Percentiles rank a stretch among this genome's conserved stretches.
phyloP scores from a whole-genome alignment of 1,139 yeast species.

The Suhomyces ambrosiae region DNA sequence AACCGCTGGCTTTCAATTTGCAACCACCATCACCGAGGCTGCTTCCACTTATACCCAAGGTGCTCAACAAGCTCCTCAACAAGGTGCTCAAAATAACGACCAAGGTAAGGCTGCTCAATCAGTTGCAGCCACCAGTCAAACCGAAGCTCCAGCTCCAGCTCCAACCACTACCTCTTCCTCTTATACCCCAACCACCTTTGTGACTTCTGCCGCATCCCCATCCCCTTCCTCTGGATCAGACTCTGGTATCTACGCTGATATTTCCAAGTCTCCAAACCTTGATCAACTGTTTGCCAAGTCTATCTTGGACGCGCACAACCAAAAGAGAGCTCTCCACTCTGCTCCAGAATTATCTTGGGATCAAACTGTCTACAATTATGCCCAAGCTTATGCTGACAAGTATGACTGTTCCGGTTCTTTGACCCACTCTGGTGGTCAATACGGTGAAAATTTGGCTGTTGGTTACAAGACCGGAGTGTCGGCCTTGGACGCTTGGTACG shows the following conservation, averaged over 20 bases:
- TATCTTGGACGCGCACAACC: constrained; percentile 64
- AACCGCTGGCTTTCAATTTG: not conserved
- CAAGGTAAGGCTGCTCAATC: not conserved
- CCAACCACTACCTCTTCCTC: constrained; percentile 1
- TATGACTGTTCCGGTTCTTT: constrained; percentile 72
- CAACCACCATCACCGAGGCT: constrained; percentile 1
- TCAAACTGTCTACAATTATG: constrained; percentile 59
- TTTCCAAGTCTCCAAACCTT: constrained; percentile 19
- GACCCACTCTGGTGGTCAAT: constrained; percentile 74
- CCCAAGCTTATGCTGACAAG: constrained; percentile 67
- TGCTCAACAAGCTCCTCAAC: not conserved
- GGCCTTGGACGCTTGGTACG: constrained; percentile 84
- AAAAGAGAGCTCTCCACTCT: constrained; percentile 65
- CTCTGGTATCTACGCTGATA: constrained; percentile 15
- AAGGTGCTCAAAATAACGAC: not conserved
- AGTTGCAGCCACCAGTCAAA: not conserved
- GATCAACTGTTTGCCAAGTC: constrained; percentile 37
- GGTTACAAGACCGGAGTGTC: constrained; percentile 57
- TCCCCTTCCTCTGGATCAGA: constrained; percentile 11
- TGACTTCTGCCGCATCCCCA: constrained; percentile 10
- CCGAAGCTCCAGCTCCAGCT: constrained; percentile 6
- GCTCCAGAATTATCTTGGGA: constrained; percentile 69
- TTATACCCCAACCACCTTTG: constrained; percentile 14
- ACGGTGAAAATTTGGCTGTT: constrained; percentile 87
- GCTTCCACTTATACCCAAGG: not conserved